Base-by-base conservation (phyloP, 768 basidiomycete genomes). In the Boletus vermiculosoides region DNA sequence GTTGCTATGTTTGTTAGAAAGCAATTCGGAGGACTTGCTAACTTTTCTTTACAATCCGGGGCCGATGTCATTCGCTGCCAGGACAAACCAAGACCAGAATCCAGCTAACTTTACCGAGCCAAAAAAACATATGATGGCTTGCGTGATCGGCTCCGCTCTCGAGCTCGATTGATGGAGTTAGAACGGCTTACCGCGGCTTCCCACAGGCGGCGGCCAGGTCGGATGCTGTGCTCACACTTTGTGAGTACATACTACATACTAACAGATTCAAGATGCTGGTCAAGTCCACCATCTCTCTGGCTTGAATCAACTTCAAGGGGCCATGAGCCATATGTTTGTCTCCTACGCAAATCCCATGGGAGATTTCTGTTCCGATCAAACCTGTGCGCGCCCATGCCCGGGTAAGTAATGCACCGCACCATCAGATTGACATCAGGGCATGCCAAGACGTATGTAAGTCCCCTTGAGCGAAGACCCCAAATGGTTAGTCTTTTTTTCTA, bases 311-410 rank as follows among this genome's bases (percentile, higher is more conserved):
- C 31, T 18, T 34, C 45, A 36, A 50, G n/a, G 33, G 11, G 20
- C 20, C 31, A n/a, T n/a, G n/a, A n/a, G n/a, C n/a, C n/a, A n/a
- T n/a, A n/a, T 11, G 31, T 37, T 12, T 3, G 30, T 44, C 48
- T 9, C 18, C 20, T 11, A n/a, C n/a, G n/a, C n/a, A 31, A 36
- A 12, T 13, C 18, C 25, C 23, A 36, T 1, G 4, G 25, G 12
- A 20, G 10, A 50, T 49, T 40, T 52, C 45, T 16, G 28, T 50
- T 40, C 54, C 45, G n/a, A 58, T 51, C 56, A 59, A 15, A 48
- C 49, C 44, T 34, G 52, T 50, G 61, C 22, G 15, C 36, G 55
- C 50, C 28, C 15, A 13, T 36, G 3, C 42, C 13, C 23, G 4
- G 15, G 34, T 44, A 23, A 16, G 28, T 30, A 33, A 18, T 34